Evolutionary conservation across 306 rosid species (phyloP), one percentile per base, ranked within the genome.

Genomic region (Vigna hirtella): DNA sequence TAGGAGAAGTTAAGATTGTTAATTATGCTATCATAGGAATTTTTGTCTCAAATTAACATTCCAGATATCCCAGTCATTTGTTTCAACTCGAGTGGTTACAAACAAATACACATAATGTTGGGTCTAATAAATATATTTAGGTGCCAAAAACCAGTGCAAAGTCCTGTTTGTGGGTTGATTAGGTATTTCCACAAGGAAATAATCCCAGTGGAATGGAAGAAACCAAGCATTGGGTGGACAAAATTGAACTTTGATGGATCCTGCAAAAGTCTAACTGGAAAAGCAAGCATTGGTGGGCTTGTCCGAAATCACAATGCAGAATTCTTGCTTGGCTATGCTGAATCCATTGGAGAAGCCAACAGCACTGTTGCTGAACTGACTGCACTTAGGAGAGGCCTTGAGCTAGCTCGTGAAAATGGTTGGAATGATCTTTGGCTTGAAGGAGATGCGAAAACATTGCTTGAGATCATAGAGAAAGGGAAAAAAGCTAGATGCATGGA

Each of bases 211-310:
- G 52, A 69, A 71, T 88, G 98, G 97, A 78, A 77, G 34, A 89
- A 86, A 71, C 98, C 97, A n/a, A 74, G 70, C 51, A 57, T 75
- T 1, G 97, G 98, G 22, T 89, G 94, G 87, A 87, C 88, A 11
- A 93, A 88, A 40, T 80, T 93, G 62, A 91, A 93, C 42, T 91
- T 91, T 48, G 94, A 91, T 45, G 96, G 96, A 1, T 93, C 98
- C 0, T 91, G 85, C 38, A 89, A 79, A 30, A 80, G 87, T 0
- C 66, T 13, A 70, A 77, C 52, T 15, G 83, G 93, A 8, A 80
- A 67, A 66, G 89, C 91, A 0, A 89, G 92, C 85, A 89, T 91
- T 42, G 95, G 98, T 48, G 98, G 93, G 5, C 84, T 91, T 3
- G 63, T 91, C 0, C 32, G 98, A 47, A 89, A 89, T 68, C 85